Percentiles rank a stretch among this genome's conserved stretches.
These are phyloP conservation scores for Stephanodiscus triporus DNA, from an alignment of 108 stramenopile species.

Conservation along the genomic window DNA sequence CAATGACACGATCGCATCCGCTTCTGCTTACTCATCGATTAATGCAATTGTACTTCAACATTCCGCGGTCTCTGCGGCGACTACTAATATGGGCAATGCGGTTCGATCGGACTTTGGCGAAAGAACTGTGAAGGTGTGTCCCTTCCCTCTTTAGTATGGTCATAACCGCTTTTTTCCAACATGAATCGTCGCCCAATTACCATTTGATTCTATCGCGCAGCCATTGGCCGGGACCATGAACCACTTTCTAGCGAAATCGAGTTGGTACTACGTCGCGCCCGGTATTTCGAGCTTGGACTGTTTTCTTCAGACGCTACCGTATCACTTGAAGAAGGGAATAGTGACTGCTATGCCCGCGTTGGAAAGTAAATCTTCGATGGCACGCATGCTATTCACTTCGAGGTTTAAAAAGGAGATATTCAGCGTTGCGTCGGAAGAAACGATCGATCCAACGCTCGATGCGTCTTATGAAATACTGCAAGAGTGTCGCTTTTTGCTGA, in stretches of 20 bases:
- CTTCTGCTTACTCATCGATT: neutral
- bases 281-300: constrained; percentile 17
- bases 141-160: neutral
- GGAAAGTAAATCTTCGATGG: constrained; percentile 9
- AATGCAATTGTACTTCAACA: constrained; percentile 15
- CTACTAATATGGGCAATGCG: constrained; percentile 19
- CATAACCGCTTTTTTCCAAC: neutral
- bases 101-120: constrained; percentile 19
- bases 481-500: constrained; percentile 26
- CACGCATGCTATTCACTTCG: constrained; percentile 24
- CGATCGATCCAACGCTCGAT: constrained; percentile 8
- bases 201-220: neutral
- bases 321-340: constrained; percentile 9
- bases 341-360: constrained; percentile 4
- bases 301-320: constrained; percentile 29
- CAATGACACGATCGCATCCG: neutral
- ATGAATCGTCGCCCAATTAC: neutral
- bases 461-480: constrained; percentile 4
- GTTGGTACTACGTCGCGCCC: constrained; percentile 40
- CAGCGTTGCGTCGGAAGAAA: constrained; percentile 19
- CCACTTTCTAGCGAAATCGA: constrained; percentile 16
- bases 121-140: constrained; percentile 19
- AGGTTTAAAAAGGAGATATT: constrained; percentile 30
- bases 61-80: constrained; percentile 10
- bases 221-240: constrained; percentile 27